Percentiles rank a stretch among this genome's conserved stretches.
These are phyloP conservation scores for Alternaria gaisen DNA, from an alignment of 2,329 filamentous ascomycete species.

Conservation along the genomic window DNA sequence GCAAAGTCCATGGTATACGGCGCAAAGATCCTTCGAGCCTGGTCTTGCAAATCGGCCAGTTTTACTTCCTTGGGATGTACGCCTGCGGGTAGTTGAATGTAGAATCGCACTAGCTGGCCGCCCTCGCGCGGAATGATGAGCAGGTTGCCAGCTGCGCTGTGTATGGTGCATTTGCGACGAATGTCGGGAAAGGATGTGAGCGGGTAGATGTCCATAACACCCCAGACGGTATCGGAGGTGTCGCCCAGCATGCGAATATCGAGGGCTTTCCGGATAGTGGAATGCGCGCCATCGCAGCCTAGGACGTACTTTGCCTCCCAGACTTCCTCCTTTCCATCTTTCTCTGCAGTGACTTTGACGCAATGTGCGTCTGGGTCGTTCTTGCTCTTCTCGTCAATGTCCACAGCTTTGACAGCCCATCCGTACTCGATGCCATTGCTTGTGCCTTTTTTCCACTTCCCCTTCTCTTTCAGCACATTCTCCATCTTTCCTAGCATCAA, in stretches of 20 bases:
- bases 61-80: constrained; percentile 62
- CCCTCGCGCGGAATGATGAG: constrained; percentile 65
- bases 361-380: constrained; percentile 43
- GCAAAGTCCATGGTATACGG: constrained; percentile 65
- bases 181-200: constrained; percentile 62
- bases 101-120: constrained; percentile 67
- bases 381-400: constrained; percentile 58
- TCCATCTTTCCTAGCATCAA: constrained; percentile 64
- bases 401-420: constrained; percentile 59
- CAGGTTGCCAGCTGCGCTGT: constrained; percentile 57
- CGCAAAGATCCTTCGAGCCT: constrained; percentile 62
- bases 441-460: constrained; percentile 34
- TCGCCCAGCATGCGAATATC: constrained; percentile 68
- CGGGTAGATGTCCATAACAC: constrained; percentile 63
- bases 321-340: constrained; percentile 37
- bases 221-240: constrained; percentile 65
- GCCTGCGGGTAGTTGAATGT: constrained; percentile 65
- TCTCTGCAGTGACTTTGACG: constrained; percentile 45
- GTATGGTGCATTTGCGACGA: constrained; percentile 60
- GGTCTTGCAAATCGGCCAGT: constrained; percentile 62
- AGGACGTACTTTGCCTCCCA: constrained; percentile 53
- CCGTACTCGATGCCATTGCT: constrained; percentile 63
- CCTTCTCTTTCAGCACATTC: constrained; percentile 37
- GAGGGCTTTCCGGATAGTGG: constrained; percentile 60
- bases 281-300: constrained; percentile 64